phyloP scores from a whole-genome alignment of 192 early-diverging fungal species.

The Backusella morwellensis region DNA sequence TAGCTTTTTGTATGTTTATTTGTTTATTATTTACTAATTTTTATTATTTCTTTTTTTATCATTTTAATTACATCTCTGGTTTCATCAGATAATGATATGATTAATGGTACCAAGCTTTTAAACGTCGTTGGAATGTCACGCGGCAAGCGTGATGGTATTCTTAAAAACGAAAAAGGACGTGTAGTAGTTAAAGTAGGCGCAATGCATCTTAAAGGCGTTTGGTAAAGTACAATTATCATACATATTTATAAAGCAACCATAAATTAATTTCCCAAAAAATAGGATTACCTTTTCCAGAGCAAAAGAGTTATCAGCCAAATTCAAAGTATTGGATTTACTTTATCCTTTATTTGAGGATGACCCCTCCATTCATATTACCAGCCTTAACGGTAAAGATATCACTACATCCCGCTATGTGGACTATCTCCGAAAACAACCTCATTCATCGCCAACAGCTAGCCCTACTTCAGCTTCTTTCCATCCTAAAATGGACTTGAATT shows the following conservation, averaged over 20 bases:
- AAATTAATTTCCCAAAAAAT: slow-evolving; percentile 2
- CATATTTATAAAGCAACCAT: slow-evolving; percentile 2
- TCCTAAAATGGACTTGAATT: background rate
- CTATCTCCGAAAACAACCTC: background rate
- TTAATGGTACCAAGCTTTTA: slow-evolving; percentile 82
- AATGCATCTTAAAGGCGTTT: slow-evolving; percentile 86
- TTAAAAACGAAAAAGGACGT: slow-evolving; percentile 84
- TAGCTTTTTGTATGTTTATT: background rate
- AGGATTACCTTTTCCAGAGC: slow-evolving; percentile 66
- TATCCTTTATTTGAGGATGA: slow-evolving; percentile 76
- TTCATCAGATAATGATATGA: slow-evolving; percentile 73
- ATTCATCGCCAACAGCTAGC: background rate
- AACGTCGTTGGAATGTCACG: slow-evolving; percentile 86
- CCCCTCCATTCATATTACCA: slow-evolving; percentile 59
- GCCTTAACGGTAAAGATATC: background rate
- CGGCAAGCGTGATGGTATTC: slow-evolving; percentile 80
- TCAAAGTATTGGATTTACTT: slow-evolving; percentile 66
- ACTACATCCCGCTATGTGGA: background rate
- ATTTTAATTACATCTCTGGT: slow-evolving; percentile 2
- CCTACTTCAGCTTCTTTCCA: background rate
- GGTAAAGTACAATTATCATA: slow-evolving; percentile 43
- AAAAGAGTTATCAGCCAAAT: slow-evolving; percentile 62
- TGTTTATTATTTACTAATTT: slow-evolving; percentile 10
- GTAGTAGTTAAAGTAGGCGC: slow-evolving; percentile 82
- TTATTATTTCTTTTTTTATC: slow-evolving; percentile 17